These are phyloP conservation scores for Pontederia crassipes DNA, from an alignment of 176 grass and related monocot species.

Conservation along the genomic window DNA sequence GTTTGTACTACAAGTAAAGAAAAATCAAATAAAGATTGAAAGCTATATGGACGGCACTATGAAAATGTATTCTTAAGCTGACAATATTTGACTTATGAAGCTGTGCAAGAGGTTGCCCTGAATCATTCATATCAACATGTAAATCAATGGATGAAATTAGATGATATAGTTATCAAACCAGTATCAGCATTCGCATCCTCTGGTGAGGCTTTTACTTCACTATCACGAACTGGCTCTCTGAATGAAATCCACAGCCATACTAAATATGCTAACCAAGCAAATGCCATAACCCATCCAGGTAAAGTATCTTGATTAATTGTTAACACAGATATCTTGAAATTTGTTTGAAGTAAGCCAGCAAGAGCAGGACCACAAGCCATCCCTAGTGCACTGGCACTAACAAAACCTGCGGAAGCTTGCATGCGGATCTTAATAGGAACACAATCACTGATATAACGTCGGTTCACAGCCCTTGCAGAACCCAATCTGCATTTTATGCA, in stretches of 20 bases:
- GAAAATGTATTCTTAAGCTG: too few relatives aligned
- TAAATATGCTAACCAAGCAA: constrained; percentile 81
- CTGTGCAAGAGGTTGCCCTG: too few relatives aligned
- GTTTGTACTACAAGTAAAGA: too few relatives aligned
- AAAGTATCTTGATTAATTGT: constrained; percentile 83
- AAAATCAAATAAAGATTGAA: too few relatives aligned
- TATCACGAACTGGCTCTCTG: constrained; percentile 66
- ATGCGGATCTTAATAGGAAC: constrained; percentile 89
- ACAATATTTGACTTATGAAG: too few relatives aligned
- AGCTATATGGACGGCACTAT: too few relatives aligned
- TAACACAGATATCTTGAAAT: constrained; percentile 73
- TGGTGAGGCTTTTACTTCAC: constrained; percentile 24
- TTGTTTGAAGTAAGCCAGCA: constrained; percentile 88
- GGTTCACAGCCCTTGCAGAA: constrained; percentile 93
- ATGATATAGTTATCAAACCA: constrained; percentile 28
- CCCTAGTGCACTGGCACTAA: constrained; percentile 89
- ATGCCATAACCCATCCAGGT: constrained; percentile 97
- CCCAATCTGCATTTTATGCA: constrained; percentile 46
- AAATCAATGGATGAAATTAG: neutral
- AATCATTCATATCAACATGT: neutral
- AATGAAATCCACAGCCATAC: constrained; percentile 73
- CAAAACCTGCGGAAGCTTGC: constrained; percentile 92
- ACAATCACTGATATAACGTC: constrained; percentile 94
- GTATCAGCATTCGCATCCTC: constrained; percentile 26
- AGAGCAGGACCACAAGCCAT: constrained; percentile 96